Conservation (phyloP, 2,329 filamentous ascomycete species). For the Monilinia fructicola region DNA sequence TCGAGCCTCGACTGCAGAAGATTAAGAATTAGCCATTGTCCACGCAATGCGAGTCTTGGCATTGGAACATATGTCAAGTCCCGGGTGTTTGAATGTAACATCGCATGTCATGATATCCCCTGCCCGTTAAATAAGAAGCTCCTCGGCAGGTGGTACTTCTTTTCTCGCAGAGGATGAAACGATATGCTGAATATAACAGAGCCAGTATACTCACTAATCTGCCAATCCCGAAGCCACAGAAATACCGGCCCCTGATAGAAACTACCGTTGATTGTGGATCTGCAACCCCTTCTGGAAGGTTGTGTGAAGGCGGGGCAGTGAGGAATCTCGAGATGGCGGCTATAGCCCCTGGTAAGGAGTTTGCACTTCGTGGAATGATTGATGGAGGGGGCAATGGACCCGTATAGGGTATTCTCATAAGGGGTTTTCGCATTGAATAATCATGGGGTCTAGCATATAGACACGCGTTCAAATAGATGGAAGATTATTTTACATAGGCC, state of each 20-base stretch:
- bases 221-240: slow-evolving; percentile 90
- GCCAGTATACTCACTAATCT: slow-evolving; percentile 65
- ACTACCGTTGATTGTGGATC: slow-evolving; percentile 54
- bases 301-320: slow-evolving; percentile 54
- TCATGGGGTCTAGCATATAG: slow-evolving; percentile 7
- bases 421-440: slow-evolving; percentile 61
- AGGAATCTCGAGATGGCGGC: slow-evolving; percentile 78
- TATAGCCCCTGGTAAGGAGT: slow-evolving; percentile 69
- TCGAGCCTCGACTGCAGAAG: slow-evolving; percentile 53
- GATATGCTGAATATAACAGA: not conserved
- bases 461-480: slow-evolving; percentile 10
- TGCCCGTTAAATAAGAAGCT: not conserved
- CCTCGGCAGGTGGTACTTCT: not conserved
- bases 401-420: slow-evolving; percentile 90
- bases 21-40: slow-evolving; percentile 14
- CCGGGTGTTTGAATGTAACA: not conserved
- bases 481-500: not conserved
- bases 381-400: slow-evolving; percentile 73
- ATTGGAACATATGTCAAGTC: slow-evolving; percentile 2
- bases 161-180: slow-evolving; percentile 8
- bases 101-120: not conserved
- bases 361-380: slow-evolving; percentile 71
- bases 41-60: slow-evolving; percentile 10
- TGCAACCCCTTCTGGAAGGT: slow-evolving; percentile 45
- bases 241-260: slow-evolving; percentile 82